Percentiles rank a stretch among this genome's conserved stretches.
These are phyloP conservation scores for Botrytis medusae DNA, from an alignment of 2,329 filamentous ascomycete genomes.

Conservation along the genomic window DNA sequence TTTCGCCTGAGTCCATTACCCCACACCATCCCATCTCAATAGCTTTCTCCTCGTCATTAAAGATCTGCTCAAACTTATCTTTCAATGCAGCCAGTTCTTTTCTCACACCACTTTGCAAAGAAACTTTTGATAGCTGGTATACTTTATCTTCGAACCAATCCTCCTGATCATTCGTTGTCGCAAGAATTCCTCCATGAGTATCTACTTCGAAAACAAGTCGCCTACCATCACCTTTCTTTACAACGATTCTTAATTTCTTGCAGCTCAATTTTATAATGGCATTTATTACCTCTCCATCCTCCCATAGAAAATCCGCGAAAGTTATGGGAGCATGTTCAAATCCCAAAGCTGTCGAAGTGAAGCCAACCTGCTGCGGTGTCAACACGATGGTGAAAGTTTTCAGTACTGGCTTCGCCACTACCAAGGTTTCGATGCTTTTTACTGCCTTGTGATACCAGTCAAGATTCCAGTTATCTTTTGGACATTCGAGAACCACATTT, in stretches of 20 bases:
- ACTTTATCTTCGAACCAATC: constrained; percentile 19
- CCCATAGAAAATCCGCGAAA: constrained; percentile 34
- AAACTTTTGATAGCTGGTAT: neutral
- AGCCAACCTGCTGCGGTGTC: constrained; percentile 22
- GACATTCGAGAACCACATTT: constrained; percentile 32
- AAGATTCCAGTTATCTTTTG: constrained; percentile 25
- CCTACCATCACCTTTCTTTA: constrained; percentile 28
- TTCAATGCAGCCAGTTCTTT: constrained; percentile 30
- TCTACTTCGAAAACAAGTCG: constrained; percentile 3
- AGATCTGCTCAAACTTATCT: constrained; percentile 30
- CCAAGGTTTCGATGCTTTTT: constrained; percentile 27
- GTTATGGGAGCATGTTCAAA: constrained; percentile 25
- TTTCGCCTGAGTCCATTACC: constrained; percentile 10
- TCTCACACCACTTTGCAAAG: constrained; percentile 3
- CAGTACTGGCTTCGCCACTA: constrained; percentile 25
- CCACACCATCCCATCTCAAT: constrained; percentile 26
- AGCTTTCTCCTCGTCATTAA: constrained; percentile 27
- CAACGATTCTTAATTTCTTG: constrained; percentile 31
- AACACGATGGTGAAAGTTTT: constrained; percentile 31
- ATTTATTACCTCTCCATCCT: constrained; percentile 28
- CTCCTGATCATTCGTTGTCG: constrained; percentile 6
- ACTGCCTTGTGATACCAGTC: constrained; percentile 30
- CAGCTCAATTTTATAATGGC: constrained; percentile 29
- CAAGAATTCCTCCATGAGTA: neutral
- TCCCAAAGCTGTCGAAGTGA: constrained; percentile 25